Base-by-base conservation (phyloP, 129 eudicot species). In the Tagetes patula region DNA sequence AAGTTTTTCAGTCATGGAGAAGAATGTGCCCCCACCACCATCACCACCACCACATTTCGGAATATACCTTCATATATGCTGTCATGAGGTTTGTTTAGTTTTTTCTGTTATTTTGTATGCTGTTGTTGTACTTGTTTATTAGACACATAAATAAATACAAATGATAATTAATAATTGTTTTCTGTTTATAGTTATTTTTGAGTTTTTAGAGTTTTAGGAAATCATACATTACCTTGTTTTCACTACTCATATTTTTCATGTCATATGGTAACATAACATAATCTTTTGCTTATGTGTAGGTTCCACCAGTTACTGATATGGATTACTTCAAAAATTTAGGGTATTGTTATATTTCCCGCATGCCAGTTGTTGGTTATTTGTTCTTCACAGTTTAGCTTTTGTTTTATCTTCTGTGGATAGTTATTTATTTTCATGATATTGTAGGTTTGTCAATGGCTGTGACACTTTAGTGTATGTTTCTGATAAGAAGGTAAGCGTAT, bases 241-340 rank as follows among this genome's bases (percentile, higher is more conserved):
- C 38, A 32, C 27, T 39, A 37, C 30, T 9, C 12, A 11, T 54
- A 8, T 56, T 41, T 8, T 56, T 27, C 13, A 7, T 45, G 27
- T 45, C 42, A 43, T 60, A 34, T 59, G 33, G 46, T 73, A 11
- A 37, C 27, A 73, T 46, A 1, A 5, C 38, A 46, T 4, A 3
- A 9, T 8, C 61, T 62, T 62, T 62, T 47, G 27, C 77, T 61
- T 41, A 45, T 48, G 70, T 61, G 80, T 68, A 76, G 80, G 67
- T 68, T 63, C 39, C 61, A 33, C n/a, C 49, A 14, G 34, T 55
- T 67, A 53, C 39, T 8, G 27, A 8, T 20, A 4, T 32, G 1
- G 69, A n/a, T 45, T 6, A 36, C 34, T 76, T 46, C 3, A 46
- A 68, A 76, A 56, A 20, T 1, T 76, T 68, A 46, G 75, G 80